Percentiles rank a stretch among this genome's conserved stretches.
Evolutionary conservation across 2,329 filamentous ascomycete species (phyloP).

Genomic region (Penicillium sp.): DNA sequence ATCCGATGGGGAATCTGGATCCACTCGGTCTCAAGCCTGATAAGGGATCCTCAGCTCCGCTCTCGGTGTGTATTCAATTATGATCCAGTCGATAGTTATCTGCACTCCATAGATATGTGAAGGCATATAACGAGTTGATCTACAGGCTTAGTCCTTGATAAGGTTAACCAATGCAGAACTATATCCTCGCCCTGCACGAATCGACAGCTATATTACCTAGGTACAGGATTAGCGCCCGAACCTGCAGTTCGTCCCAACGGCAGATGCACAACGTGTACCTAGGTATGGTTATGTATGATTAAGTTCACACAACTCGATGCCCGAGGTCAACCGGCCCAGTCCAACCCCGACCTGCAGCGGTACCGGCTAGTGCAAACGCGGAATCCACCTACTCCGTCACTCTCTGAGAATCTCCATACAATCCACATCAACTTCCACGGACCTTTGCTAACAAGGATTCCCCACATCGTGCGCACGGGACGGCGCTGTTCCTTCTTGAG

Average conservation of each 20-base stretch:
- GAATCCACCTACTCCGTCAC: not conserved
- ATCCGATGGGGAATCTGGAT: not conserved
- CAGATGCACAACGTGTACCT: not conserved
- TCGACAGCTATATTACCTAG: not conserved
- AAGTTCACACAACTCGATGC: not conserved
- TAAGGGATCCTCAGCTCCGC: not conserved
- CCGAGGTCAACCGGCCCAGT: not conserved
- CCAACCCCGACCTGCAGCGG: not conserved
- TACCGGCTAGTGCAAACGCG: not conserved
- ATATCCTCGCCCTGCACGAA: not conserved
- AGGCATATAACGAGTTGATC: not conserved
- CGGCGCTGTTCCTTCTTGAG: not conserved
- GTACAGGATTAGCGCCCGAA: not conserved
- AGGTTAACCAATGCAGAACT: not conserved
- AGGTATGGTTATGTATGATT: not conserved
- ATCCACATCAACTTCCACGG: conserved; percentile 10
- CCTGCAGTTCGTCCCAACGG: not conserved
- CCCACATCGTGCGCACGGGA: conserved; percentile 6
- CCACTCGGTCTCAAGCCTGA: conserved; percentile 4
- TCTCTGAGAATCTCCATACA: not conserved
- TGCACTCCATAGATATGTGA: too few relatives aligned
- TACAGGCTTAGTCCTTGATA: not conserved
- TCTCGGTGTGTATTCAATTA: not conserved
- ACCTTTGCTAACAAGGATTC: conserved; percentile 6
- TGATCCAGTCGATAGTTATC: too few relatives aligned